Conservation (phyloP, 2,329 filamentous ascomycete species). For the Aureobasidium sp. region DNA sequence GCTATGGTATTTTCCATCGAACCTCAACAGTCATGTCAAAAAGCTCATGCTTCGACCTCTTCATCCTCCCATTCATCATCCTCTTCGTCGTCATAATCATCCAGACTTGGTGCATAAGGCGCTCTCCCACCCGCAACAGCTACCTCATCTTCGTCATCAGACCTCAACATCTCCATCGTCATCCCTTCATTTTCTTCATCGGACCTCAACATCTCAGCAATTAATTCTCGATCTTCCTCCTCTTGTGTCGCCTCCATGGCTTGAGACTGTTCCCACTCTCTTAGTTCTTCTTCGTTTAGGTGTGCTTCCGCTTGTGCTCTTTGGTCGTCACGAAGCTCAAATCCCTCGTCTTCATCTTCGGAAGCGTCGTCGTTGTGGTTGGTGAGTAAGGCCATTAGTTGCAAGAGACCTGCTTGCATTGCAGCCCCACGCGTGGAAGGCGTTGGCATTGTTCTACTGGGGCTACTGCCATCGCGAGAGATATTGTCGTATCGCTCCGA, state of each 20-base stretch:
- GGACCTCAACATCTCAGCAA: slow-evolving; percentile 6
- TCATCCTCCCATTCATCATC: neutral
- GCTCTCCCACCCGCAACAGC: neutral
- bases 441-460: neutral
- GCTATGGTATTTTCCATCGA: neutral
- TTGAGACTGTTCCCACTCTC: neutral
- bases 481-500: neutral
- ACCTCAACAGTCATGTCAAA: no score
- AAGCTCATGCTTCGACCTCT: neutral
- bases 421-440: neutral
- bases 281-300: neutral
- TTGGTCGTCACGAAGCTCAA: neutral
- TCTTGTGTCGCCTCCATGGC: neutral
- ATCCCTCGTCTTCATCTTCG: neutral
- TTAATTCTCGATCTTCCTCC: neutral
- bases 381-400: slow-evolving; percentile 17
- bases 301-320: no score
- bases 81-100: neutral
- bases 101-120: neutral
- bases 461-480: neutral
- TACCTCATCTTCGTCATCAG: slow-evolving; percentile 12
- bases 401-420: slow-evolving; percentile 15
- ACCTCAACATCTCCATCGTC: slow-evolving; percentile 12
- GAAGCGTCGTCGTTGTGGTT: slow-evolving; percentile 5
- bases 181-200: slow-evolving; percentile 8